phyloP scores from a whole-genome alignment of 202 grass and related monocot genomes.

The Carex arenaria region DNA sequence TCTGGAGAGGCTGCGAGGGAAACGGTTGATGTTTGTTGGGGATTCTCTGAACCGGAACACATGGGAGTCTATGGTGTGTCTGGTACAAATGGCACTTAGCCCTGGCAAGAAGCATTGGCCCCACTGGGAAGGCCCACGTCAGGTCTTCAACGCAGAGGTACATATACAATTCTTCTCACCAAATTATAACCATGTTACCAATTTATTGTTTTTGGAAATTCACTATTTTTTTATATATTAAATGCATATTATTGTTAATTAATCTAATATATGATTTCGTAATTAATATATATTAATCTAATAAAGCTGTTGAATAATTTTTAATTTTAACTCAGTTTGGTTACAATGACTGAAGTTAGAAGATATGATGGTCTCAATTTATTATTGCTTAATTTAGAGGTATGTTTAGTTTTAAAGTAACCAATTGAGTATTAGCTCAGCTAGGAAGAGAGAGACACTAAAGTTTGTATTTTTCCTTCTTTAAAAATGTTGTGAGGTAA shows the following conservation, averaged over 20 bases:
- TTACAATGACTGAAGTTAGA: background rate
- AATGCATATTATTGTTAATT: background rate
- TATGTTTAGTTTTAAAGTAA: conserved; percentile 3
- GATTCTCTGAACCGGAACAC: conserved; percentile 98
- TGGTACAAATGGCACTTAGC: conserved; percentile 58
- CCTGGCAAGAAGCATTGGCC: conserved; percentile 71
- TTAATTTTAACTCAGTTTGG: background rate
- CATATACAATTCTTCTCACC: conserved; percentile 2
- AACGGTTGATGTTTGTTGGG: conserved; percentile 93
- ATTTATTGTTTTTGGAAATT: background rate
- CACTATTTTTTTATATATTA: background rate
- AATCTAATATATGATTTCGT: background rate
- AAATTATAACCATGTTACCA: background rate
- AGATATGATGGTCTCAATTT: background rate
- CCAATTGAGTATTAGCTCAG: conserved; percentile 5
- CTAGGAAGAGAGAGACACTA: background rate
- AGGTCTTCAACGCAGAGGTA: conserved; percentile 76
- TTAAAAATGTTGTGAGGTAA: background rate
- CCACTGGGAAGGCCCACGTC: conserved; percentile 43
- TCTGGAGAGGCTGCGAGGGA: conserved; percentile 65
- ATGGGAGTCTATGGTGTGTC: conserved; percentile 99
- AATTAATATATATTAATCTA: background rate
- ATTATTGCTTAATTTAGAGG: background rate
- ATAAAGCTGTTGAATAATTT: background rate
- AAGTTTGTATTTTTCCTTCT: background rate